Evolutionary conservation across 2,329 filamentous ascomycete species (phyloP).

Genomic region (Arthrobotrys sinensis): DNA sequence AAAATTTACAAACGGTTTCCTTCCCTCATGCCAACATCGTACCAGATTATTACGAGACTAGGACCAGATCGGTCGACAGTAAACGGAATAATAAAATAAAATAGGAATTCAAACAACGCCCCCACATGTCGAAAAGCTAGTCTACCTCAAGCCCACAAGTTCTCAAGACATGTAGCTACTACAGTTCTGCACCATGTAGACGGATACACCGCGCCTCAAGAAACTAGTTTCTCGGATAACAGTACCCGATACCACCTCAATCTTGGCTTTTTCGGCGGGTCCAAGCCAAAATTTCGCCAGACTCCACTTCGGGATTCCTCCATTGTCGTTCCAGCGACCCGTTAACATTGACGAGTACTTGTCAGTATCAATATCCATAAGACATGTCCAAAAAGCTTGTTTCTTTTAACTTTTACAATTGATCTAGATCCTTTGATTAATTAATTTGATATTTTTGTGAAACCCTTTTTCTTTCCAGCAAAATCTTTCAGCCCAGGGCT

Average conservation of each 20-base stretch:
- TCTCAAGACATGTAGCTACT: no score
- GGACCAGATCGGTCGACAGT: slow-evolving; percentile 4
- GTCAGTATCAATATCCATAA: neutral
- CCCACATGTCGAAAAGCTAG: neutral
- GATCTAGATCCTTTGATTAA: neutral
- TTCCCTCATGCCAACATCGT: neutral
- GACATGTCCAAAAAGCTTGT: slow-evolving; percentile 20
- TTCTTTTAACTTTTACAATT: neutral
- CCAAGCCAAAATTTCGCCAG: neutral
- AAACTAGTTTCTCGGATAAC: slow-evolving; percentile 4
- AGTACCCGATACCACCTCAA: slow-evolving; percentile 10
- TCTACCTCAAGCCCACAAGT: no score
- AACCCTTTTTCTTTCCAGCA: neutral
- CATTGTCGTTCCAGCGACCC: neutral
- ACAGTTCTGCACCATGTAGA: neutral
- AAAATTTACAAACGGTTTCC: neutral
- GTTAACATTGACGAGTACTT: no score
- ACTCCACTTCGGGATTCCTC: neutral
- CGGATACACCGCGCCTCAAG: neutral
- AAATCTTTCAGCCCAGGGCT: neutral
- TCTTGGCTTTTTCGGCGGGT: slow-evolving; percentile 7
- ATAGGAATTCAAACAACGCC: neutral
- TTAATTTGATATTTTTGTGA: neutral
- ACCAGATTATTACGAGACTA: no score
- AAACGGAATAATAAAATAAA: slow-evolving; percentile 17